Conservation (phyloP, 2,329 filamentous ascomycete genomes). For the Aureobasidium uvarum region DNA sequence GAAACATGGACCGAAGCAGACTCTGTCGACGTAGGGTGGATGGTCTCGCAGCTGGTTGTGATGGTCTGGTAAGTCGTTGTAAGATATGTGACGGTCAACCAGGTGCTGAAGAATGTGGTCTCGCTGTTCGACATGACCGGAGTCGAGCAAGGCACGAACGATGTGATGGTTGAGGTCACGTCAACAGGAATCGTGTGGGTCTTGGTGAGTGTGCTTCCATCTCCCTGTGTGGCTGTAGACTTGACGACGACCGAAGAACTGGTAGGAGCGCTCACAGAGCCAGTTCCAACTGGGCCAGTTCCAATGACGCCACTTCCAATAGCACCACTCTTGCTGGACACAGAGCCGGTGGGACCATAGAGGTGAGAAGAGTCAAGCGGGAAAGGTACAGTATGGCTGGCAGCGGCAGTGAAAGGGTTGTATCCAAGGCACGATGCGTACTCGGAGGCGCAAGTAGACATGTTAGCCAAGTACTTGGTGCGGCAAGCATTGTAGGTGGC, state of each 20-base stretch:
- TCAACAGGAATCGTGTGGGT: slow-evolving; percentile 33
- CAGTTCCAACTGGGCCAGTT: background rate
- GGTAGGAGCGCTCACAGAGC: slow-evolving; percentile 25
- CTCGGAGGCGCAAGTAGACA: slow-evolving; percentile 25
- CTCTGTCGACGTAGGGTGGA: slow-evolving; percentile 18
- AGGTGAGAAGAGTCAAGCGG: background rate
- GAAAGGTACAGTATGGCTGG: background rate
- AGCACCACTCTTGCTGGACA: background rate
- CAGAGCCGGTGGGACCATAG: slow-evolving; percentile 1
- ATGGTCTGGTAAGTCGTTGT: slow-evolving; percentile 37
- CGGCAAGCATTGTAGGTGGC: slow-evolving; percentile 1
- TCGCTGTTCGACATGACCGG: slow-evolving; percentile 37
- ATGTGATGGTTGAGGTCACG: slow-evolving; percentile 38
- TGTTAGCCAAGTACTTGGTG: slow-evolving; percentile 16
- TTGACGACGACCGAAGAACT: slow-evolving; percentile 11
- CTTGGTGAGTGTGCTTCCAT: slow-evolving; percentile 10
- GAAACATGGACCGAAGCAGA: background rate
- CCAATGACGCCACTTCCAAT: slow-evolving; percentile 10
- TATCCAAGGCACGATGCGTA: slow-evolving; percentile 29
- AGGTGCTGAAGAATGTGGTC: slow-evolving; percentile 42
- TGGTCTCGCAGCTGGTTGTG: slow-evolving; percentile 28
- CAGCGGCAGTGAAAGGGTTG: slow-evolving; percentile 24
- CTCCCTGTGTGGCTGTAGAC: slow-evolving; percentile 1
- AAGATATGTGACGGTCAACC: slow-evolving; percentile 40
- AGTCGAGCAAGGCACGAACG: slow-evolving; percentile 42